phyloP scores from a whole-genome alignment of 768 basidiomycete species.

The Calvatia gigantea region DNA sequence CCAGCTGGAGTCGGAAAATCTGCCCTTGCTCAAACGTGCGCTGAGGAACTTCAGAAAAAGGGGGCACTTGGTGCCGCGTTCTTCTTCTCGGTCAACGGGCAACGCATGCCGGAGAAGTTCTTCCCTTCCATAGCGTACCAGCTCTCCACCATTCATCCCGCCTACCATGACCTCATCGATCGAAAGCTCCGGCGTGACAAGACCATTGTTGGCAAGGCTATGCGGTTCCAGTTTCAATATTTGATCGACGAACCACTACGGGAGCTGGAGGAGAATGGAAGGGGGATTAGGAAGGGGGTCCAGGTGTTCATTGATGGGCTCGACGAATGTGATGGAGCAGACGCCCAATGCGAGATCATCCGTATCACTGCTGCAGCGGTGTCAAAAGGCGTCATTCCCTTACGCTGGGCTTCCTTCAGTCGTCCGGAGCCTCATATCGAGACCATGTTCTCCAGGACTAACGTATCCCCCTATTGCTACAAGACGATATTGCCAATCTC shows the following conservation, averaged over 20 bases:
- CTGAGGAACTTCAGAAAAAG: neutral
- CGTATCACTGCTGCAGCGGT: neutral
- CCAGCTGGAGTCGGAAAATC: too few species aligned
- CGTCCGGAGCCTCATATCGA: conserved; percentile 2
- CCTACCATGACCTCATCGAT: neutral
- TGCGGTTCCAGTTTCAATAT: neutral
- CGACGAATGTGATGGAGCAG: neutral
- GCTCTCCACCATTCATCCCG: neutral
- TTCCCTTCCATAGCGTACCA: conserved; percentile 1
- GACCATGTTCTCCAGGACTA: neutral
- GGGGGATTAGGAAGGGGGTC: neutral
- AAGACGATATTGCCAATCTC: neutral
- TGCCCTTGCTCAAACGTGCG: neutral
- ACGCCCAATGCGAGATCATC: neutral
- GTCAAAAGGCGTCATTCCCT: neutral
- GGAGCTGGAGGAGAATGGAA: neutral
- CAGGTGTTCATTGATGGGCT: neutral
- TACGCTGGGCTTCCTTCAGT: conserved; percentile 4
- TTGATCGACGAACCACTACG: neutral
- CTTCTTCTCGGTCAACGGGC: conserved; percentile 1
- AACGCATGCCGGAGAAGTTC: neutral
- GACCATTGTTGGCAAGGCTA: neutral
- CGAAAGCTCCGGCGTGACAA: neutral
- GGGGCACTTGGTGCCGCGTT: conserved; percentile 1
- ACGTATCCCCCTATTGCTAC: neutral